Base-by-base conservation (phyloP, 31 red algal species). In the Odonthalia washingtoniensis region DNA sequence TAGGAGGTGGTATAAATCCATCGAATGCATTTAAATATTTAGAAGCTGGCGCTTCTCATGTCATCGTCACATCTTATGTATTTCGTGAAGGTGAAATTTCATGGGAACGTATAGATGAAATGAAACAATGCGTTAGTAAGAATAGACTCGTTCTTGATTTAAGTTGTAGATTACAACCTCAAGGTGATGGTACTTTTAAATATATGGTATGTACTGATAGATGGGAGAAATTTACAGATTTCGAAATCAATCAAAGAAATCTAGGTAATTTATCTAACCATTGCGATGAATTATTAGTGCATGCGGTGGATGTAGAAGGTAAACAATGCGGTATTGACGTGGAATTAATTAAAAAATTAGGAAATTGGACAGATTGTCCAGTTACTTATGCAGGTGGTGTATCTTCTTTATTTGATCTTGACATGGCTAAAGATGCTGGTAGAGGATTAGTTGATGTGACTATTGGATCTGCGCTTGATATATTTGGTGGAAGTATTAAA, bases 1-100 rank as follows among this genome's bases (percentile, higher is more conserved):
- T 99, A 18, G 97, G 97, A 43, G 97, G 97, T 1, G 97, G 97
- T 40, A 96, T 99, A 41, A 75, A 65, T 17, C 90, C 91, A 46
- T 37, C 0, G 27, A 96, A 92, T 34, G 91, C 94, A 5, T 75
- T 49, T 32, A 35, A 37, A 28, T 99, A 75, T 66, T 65, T 99
- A 4, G 72, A 88, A 21, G 85, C 89, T 44, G 97, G 97, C 46
- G 97, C 97, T 1, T 90, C 84, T 78, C 97, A 99, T 76, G 94
- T 99, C 12, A 99, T 99, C 65, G 94, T 99, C 27, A 99, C 97
- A 5, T 94, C 91, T n/a, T 99, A 96, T 81, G 91, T 99, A 5
- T 99, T 99, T 75, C 24, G 16, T 17, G 82, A 88, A 9, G 97
- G 97, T 3, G 67, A 60, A 44, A 81, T 99, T 41, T 72, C 89